These are phyloP conservation scores for Penicillium fimorum DNA, from an alignment of 495 filamentous ascomycete genomes.

Conservation along the genomic window DNA sequence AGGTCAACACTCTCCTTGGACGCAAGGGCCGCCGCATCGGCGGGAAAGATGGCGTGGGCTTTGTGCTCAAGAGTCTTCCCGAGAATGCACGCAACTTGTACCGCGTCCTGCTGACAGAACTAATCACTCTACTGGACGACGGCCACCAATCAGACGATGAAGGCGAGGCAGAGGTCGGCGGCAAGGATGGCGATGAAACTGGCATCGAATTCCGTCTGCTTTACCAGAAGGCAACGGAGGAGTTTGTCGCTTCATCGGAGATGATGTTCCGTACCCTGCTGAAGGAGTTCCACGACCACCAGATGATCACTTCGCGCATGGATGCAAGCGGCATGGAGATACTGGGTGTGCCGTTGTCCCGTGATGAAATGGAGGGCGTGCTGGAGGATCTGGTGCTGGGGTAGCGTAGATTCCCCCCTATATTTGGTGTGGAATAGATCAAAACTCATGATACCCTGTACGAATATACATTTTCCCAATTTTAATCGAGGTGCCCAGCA, in stretches of 20 bases:
- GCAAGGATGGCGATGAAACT: conserved; percentile 34
- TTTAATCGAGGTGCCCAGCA: neutral
- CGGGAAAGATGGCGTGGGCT: conserved; percentile 88
- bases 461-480: conserved; percentile 20
- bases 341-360: conserved; percentile 78
- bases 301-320: conserved; percentile 87
- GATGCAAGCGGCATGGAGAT: conserved; percentile 82
- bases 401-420: conserved; percentile 12
- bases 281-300: conserved; percentile 98
- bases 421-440: conserved; percentile 18
- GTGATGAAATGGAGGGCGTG: conserved; percentile 85
- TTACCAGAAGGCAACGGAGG: conserved; percentile 92
- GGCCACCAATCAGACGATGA: conserved; percentile 49
- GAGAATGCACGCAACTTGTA: conserved; percentile 90
- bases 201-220: conserved; percentile 86
- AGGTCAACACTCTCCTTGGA: conserved; percentile 81
- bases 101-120: conserved; percentile 76
- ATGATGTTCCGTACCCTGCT: conserved; percentile 90
- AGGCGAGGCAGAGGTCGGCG: conserved; percentile 28
- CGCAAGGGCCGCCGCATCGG: conserved; percentile 77
- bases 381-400: conserved; percentile 74
- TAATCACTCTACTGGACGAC: conserved; percentile 64
- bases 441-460: conserved; percentile 38
- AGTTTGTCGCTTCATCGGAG: conserved; percentile 95
- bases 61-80: conserved; percentile 83